These are phyloP conservation scores for Mortierella sp. DNA, from an alignment of 371 early-diverging fungal species.

Conservation along the genomic window DNA sequence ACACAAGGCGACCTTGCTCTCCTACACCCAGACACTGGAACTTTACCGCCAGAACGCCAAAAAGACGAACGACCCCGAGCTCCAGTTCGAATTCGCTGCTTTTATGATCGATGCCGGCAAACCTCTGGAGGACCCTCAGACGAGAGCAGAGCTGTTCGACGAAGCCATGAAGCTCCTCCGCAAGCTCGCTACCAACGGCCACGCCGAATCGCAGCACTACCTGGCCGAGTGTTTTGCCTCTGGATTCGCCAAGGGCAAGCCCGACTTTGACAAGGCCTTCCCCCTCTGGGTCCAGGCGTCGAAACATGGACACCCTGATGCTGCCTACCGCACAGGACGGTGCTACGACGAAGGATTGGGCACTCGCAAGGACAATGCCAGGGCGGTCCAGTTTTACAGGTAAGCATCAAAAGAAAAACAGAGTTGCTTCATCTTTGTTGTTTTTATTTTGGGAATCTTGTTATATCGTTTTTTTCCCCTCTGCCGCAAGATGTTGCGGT, in stretches of 20 bases:
- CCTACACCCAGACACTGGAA: constrained; percentile 81
- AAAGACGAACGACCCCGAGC: constrained; percentile 83
- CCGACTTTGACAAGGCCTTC: constrained; percentile 80
- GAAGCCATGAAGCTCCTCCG: constrained; percentile 75
- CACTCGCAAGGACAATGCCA: constrained; percentile 67
- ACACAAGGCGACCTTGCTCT: constrained; percentile 74
- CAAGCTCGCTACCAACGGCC: constrained; percentile 72
- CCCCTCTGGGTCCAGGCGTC: constrained; percentile 79
- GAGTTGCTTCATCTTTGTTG: not conserved
- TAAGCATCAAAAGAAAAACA: constrained; percentile 35
- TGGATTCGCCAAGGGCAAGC: constrained; percentile 72
- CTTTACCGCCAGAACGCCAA: constrained; percentile 87
- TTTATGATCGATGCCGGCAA: constrained; percentile 80
- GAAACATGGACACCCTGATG: constrained; percentile 80
- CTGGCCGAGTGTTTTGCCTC: constrained; percentile 75
- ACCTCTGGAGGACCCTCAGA: constrained; percentile 62
- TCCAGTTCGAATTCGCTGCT: constrained; percentile 88
- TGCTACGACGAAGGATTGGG: constrained; percentile 74
- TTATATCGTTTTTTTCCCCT: not conserved
- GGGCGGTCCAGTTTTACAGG: constrained; percentile 80
- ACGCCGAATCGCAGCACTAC: constrained; percentile 77
- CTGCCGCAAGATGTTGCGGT: not conserved
- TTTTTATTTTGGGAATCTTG: not conserved
- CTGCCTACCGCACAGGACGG: constrained; percentile 71
- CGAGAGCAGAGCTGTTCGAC: constrained; percentile 70